Base-by-base conservation (phyloP, 1,284 basidiomycete genomes). In the Ganoderma meredithae region DNA sequence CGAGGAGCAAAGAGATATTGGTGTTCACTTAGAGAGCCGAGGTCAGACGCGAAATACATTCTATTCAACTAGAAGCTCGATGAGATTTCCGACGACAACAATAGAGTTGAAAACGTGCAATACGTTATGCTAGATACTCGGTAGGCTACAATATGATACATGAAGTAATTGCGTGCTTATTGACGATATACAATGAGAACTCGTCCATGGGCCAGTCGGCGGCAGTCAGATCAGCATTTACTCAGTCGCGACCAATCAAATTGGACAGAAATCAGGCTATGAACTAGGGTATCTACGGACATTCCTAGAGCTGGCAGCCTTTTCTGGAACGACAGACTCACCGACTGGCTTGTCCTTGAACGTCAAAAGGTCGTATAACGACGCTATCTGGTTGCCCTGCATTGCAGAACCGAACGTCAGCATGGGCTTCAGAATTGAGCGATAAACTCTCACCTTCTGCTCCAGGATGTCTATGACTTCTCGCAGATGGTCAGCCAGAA, bases 401-500 rank as follows among this genome's bases (percentile, higher is more conserved):
- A 55, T 19, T 10, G 44, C 3, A 31, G 17, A 40, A 36, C 0
- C 1, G 9, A 41, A n/a, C 0, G 15, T 60, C 58, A 43, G 22
- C 31, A 39, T 39, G 39, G 8, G 4, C 49, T 13, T 17, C 10
- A 4, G 3, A 19, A 36, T 9, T n/a, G 19, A 55, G n/a, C 8
- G n/a, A 33, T 27, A 25, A 56, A 52, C 47, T 10, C 66, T n/a
- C 71, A 93, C 95, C 89, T 95, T 96, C 74, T 90, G 88, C 76
- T 97, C 96, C 39, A 98, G 84, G 56, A 92, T 85, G 78, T 96
- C 94, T 60, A 98, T 94, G 19, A 97, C 94, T 76, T 97, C 94
- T 53, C 88, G 90, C 66, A 98, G 83, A 78, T 96, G 95, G 69
- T 90, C 88, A 0, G 96, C 95, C 33, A 97, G 83, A 10, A 92